A percentile compares a stretch with the other conserved stretches of the same genome.
These are phyloP conservation scores for Exophiala viscosa DNA, from an alignment of 2,329 filamentous ascomycete genomes.

Conservation along the genomic window DNA sequence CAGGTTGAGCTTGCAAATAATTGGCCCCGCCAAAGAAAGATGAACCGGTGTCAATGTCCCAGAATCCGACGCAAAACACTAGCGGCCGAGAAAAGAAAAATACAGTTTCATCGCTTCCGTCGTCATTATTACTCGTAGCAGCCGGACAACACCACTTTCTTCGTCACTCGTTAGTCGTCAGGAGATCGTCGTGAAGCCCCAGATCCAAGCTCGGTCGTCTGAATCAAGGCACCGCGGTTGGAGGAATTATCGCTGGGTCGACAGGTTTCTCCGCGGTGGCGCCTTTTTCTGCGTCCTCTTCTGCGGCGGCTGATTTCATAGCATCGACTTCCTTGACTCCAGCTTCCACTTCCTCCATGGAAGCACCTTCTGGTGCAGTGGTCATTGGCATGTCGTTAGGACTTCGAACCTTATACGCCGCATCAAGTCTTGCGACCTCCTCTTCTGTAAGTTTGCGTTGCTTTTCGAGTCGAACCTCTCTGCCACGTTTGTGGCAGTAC, in stretches of 20 bases:
- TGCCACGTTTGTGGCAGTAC: constrained; percentile 96
- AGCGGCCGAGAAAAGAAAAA: too few species aligned
- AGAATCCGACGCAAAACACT: too few species aligned
- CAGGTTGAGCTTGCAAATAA: too few species aligned
- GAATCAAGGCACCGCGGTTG: constrained; percentile 13
- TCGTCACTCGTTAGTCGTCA: constrained; percentile 1
- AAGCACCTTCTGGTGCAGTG: constrained; percentile 40
- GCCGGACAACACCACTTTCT: too few species aligned
- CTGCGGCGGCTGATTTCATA: constrained; percentile 29
- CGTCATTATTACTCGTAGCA: not conserved
- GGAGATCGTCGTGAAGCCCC: not conserved
- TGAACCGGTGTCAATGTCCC: too few species aligned
- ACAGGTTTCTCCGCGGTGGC: constrained; percentile 9
- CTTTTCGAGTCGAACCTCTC: constrained; percentile 73
- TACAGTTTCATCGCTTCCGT: not conserved
- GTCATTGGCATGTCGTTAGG: constrained; percentile 36
- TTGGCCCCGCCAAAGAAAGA: too few species aligned
- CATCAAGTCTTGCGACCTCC: constrained; percentile 41
- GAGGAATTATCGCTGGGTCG: constrained; percentile 17
- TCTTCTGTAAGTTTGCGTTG: constrained; percentile 49
- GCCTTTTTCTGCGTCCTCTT: constrained; percentile 17
- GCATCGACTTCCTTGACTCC: constrained; percentile 40
- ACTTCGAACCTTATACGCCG: constrained; percentile 32
- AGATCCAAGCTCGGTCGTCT: constrained; percentile 1
- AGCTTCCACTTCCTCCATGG: constrained; percentile 38